These are phyloP conservation scores for Hippophae tibetana DNA, from an alignment of 306 rosid genomes.

Conservation along the genomic window DNA sequence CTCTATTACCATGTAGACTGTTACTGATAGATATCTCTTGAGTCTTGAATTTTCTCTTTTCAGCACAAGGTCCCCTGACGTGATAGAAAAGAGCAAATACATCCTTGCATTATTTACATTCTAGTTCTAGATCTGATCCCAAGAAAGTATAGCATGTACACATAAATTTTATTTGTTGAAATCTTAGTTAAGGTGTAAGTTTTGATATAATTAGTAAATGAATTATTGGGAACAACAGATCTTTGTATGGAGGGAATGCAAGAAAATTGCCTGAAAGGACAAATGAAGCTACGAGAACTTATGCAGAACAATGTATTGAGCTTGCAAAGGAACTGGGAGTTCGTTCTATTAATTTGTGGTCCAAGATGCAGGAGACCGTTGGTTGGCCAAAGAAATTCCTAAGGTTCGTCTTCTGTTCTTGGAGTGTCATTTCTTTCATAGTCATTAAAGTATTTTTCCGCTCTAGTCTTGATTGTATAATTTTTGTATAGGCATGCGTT, in stretches of 20 bases:
- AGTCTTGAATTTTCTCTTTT: too few species aligned
- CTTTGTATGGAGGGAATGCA: slow-evolving; percentile 60
- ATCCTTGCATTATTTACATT: too few species aligned
- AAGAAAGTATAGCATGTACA: too few species aligned
- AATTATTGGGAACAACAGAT: slow-evolving; percentile 39
- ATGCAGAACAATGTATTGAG: slow-evolving; percentile 67
- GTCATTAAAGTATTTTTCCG: slow-evolving; percentile 1
- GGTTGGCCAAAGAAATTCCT: slow-evolving; percentile 80
- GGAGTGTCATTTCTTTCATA: neutral
- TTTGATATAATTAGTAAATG: slow-evolving; percentile 13
- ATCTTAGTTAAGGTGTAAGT: slow-evolving; percentile 3
- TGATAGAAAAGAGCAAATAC: too few species aligned
- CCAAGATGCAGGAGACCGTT: slow-evolving; percentile 81
- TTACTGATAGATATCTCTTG: too few species aligned
- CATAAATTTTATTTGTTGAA: too few species aligned
- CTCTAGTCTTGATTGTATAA: slow-evolving; percentile 1
- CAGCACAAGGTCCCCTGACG: too few species aligned
- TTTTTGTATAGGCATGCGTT: neutral
- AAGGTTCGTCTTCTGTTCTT: slow-evolving; percentile 42
- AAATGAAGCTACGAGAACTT: slow-evolving; percentile 64
- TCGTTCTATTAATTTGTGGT: slow-evolving; percentile 63
- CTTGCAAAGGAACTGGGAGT: slow-evolving; percentile 58
- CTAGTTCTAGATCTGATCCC: too few species aligned
- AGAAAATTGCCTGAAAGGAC: slow-evolving; percentile 58
- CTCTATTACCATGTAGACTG: too few species aligned